These are phyloP conservation scores for Stachybotrys elegans DNA, from an alignment of 2,329 filamentous ascomycete genomes.

Conservation along the genomic window DNA sequence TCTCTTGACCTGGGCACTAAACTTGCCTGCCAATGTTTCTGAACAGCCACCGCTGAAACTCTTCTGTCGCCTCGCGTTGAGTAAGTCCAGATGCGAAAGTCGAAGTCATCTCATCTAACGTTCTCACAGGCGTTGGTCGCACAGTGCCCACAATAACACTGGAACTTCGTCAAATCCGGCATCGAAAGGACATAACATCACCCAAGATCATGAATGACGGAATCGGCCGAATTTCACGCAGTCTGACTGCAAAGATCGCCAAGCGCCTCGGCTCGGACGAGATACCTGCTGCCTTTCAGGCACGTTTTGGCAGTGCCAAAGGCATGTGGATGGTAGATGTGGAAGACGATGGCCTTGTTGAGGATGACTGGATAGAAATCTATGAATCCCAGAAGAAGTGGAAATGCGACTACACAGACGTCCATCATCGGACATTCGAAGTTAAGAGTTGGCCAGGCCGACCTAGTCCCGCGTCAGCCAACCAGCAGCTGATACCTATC, in stretches of 20 bases:
- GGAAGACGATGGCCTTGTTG: constrained; percentile 29
- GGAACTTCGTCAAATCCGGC: constrained; percentile 38
- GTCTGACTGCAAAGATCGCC: constrained; percentile 49
- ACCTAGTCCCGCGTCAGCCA: constrained; percentile 47
- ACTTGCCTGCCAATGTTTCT: constrained; percentile 34
- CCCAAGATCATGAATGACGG: constrained; percentile 60
- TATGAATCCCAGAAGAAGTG: constrained; percentile 67
- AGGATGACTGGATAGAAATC: constrained; percentile 60
- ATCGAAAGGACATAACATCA: constrained; percentile 29
- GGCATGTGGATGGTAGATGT: constrained; percentile 67
- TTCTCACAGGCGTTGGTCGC: constrained; percentile 45
- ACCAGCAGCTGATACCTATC: constrained; percentile 65
- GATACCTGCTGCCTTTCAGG: constrained; percentile 64
- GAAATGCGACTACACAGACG: constrained; percentile 41
- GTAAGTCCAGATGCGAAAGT: too few relatives aligned
- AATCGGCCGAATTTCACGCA: constrained; percentile 59
- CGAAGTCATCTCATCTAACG: too few relatives aligned
- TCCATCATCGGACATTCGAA: constrained; percentile 59
- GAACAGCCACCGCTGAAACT: constrained; percentile 48
- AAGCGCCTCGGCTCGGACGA: constrained; percentile 42
- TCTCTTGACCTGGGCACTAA: constrained; percentile 50
- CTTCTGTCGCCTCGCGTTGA: constrained; percentile 52
- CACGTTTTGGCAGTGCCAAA: constrained; percentile 66
- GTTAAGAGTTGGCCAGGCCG: constrained; percentile 39
- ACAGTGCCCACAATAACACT: constrained; percentile 43